Percentiles rank a stretch among this genome's conserved stretches.
Conservation (phyloP, 352 stramenopile genomes). For the Phytopythium aichiense region DNA sequence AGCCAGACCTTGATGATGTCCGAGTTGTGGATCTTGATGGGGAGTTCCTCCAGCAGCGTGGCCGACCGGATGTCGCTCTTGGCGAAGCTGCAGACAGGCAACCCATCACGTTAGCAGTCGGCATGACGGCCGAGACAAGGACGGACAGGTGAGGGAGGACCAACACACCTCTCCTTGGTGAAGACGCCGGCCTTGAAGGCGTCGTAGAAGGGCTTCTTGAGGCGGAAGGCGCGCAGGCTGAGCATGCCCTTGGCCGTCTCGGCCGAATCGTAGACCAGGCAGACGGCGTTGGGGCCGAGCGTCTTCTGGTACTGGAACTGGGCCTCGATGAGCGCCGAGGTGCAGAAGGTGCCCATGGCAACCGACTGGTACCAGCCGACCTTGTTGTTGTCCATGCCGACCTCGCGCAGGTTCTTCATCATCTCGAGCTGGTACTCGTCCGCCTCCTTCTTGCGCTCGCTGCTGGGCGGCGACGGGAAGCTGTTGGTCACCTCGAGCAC, state of each 20-base stretch:
- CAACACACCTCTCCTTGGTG: constrained; percentile 58
- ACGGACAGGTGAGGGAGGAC: background rate
- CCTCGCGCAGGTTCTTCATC: constrained; percentile 98
- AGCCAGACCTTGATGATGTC: constrained; percentile 94
- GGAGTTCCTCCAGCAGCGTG: constrained; percentile 95
- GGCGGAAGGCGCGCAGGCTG: constrained; percentile 93
- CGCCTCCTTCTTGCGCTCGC: constrained; percentile 73
- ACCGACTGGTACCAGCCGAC: constrained; percentile 99
- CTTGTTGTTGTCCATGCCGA: constrained; percentile 99
- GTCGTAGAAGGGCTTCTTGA: constrained; percentile 93
- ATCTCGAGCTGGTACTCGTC: constrained; percentile 98
- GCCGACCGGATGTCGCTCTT: constrained; percentile 81
- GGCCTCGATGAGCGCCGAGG: constrained; percentile 91
- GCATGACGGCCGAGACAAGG: background rate
- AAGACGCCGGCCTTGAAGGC: constrained; percentile 86
- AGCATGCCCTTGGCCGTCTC: constrained; percentile 94
- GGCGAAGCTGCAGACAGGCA: constrained; percentile 37
- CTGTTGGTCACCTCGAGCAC: constrained; percentile 97
- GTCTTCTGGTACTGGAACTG: constrained; percentile 97
- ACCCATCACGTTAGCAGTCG: background rate
- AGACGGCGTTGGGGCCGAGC: constrained; percentile 96
- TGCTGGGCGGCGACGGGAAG: constrained; percentile 92
- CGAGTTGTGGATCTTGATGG: constrained; percentile 95
- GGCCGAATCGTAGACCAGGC: constrained; percentile 97
- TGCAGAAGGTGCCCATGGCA: constrained; percentile 96